Evolutionary conservation across 805 yeast species (phyloP), one percentile per base, ranked within the genome.

Genomic region (Metahyphopichia silvanorum): DNA sequence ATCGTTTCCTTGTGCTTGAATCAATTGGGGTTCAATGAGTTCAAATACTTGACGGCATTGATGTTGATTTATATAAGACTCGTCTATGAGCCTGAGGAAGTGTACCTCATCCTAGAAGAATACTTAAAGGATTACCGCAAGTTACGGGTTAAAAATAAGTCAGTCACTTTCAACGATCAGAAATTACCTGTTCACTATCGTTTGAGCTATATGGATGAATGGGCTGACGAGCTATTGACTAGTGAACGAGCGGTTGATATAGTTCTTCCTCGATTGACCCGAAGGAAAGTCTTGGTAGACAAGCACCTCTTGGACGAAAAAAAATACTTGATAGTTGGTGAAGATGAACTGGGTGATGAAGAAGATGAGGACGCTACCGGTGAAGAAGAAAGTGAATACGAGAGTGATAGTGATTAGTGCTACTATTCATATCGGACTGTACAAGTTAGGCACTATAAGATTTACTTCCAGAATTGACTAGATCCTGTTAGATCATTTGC

Each of bases 11-110:
- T 77, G 33, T 70, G 75, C 40, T 57, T 82, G 9, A 54, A 54
- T 2, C 93, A 89, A 45, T 60, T 66, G 31, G 77, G 81, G 34
- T 55, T 46, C 37, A 45, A 53, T 18, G 59, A 59, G 41, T 89
- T 89, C 70, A 86, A 86, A 55, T 88, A 87, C 49, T 56, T 86
- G 30, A 76, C 83, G 1, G 82, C 85, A 1, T 51, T 91, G 34
- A 75, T 79, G 1, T 67, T 89, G 20, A 48, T 83, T n/a, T 89
- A 85, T 50, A 54, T 71, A 9, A 55, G 93, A 33, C 46, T 79
- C 34, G 68, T 72, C 3, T 59, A 49, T 21, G 22, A 43, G 4
- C 35, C 47, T 18, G 39, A 36, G 8, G 69, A 66, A 3, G 73
- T 79, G 2, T 79, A 75, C 52, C 31, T 39, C 20, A 42, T 63